Evolutionary conservation across 1,284 basidiomycete genomes (phyloP), one percentile per base, ranked within the genome.

Genomic region (Tilletia walkeri): DNA sequence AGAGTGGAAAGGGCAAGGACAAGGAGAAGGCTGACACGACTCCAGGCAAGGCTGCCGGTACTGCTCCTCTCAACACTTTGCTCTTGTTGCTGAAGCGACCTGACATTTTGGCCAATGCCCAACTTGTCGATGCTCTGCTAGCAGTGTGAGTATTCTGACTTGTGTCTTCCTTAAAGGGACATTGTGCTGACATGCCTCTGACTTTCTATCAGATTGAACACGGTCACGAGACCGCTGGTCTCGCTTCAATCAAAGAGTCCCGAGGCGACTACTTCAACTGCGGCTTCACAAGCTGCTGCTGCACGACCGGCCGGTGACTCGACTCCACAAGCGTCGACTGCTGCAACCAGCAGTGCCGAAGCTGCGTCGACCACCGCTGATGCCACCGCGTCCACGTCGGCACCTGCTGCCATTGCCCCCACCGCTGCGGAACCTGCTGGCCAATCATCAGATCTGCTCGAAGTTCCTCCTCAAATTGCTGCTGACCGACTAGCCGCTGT

Each of bases 101-200:
- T 24, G 70, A 78, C 36, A 80, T 83, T 20, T 70, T 82, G 36
- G 68, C 56, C 65, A 79, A 82, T 72, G 72, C 75, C 7, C 79
- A 81, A 66, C 70, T 83, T 61, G 76, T 83, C 38, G 80, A 83
- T 34, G 76, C 77, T 45, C 75, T 83, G 20, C 71, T 82, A 65
- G 76, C 78, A 30, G 77, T 83, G 47, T 68, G 41, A 68, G 67
- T 68, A 20, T 39, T 20, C 6, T 56, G 38, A 20, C 12, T 14
- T 39, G n/a, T 18, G 10, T n/a, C n/a, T 20, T 41, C 54, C 9
- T n/a, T 47, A 24, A 34, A 65, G n/a, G 7, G 9, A 3, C 63
- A n/a, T 30, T 2, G 6, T 38, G 6, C 50, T 68, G 38, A 50
- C 66, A 49, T 10, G 12, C 24, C 24, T 30, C 24, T 48, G 45